Base-by-base conservation (phyloP, 1,284 basidiomycete species). In the Sporisorium exsertum region DNA sequence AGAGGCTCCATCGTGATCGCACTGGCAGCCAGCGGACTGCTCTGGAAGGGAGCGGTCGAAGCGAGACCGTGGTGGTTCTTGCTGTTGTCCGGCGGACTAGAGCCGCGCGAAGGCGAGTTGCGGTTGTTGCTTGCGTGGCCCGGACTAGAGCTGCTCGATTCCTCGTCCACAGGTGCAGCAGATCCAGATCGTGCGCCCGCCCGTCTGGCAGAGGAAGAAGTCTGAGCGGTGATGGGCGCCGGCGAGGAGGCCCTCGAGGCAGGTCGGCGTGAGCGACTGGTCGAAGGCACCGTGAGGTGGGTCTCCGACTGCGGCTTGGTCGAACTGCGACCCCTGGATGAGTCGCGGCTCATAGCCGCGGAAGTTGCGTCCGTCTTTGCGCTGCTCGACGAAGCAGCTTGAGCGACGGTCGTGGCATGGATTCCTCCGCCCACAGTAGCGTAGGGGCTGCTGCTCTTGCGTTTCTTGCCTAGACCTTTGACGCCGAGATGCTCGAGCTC, bases 401-500 rank as follows among this genome's bases (percentile, higher is more conserved):
- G 59, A 20, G 56, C 55, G 18, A 51, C 51, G 2, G 52, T 40
- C 1, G 55, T 42, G 0, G 64, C 40, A 3, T 57, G 55, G 0
- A 56, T 0, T 15, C 9, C 46, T 20, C 50, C 61, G 16, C 58
- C 62, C 1, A 72, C 65, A 42, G 54, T 77, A 15, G 81, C 73
- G 47, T 78, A 81, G 1, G 81, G 81, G 52, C 81, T 81, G 47
- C 75, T 72, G 57, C 80, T 80, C 66, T 81, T 81, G 54, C 81
- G 79, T 57, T 81, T 81, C 69, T 77, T 79, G 47, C 71, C 64
- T n/a, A 81, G 61, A 2, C 73, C 78, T 54, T 80, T 79, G 58
- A 84, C 67, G 22, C 81, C 81, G 18, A 84, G 72, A 47, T 78
- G 77, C 43, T 84, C 81, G 53, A 78, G 69, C 45, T 84, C 82